Conservation (phyloP, 1,284 basidiomycete species). For the Puccinia triticina region DNA sequence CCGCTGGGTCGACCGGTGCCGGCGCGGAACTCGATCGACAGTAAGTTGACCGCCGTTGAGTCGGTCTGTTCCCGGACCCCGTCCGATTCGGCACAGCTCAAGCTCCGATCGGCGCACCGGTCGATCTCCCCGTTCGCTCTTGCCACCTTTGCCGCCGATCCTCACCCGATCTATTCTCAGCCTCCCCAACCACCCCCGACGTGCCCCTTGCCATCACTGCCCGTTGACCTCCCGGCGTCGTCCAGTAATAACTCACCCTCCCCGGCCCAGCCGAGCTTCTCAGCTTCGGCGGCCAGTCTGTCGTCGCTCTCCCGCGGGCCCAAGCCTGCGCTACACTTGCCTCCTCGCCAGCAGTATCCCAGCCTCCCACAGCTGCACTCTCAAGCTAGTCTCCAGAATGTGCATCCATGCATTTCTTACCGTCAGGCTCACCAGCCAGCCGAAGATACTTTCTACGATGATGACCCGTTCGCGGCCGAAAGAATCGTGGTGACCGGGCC, state of each 20-base stretch:
- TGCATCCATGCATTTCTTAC: constrained; percentile 34
- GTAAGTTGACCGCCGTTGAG: constrained; percentile 28
- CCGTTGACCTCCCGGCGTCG: not conserved
- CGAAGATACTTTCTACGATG: constrained; percentile 16
- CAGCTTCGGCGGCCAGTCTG: too few relatives aligned
- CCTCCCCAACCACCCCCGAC: constrained; percentile 27
- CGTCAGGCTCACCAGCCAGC: not conserved
- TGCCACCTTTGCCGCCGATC: not conserved
- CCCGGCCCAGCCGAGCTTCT: not conserved
- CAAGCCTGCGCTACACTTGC: not conserved
- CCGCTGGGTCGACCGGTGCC: not conserved
- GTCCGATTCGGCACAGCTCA: not conserved
- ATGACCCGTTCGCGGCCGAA: constrained; percentile 38
- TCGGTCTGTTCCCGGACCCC: not conserved
- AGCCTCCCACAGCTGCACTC: not conserved
- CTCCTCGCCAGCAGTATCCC: not conserved
- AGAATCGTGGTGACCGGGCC: constrained; percentile 19
- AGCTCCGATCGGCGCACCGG: not conserved
- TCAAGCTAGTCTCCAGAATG: not conserved
- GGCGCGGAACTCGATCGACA: constrained; percentile 9
- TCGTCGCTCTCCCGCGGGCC: not conserved
- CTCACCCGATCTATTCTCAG: constrained; percentile 6
- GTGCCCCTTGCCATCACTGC: constrained; percentile 12
- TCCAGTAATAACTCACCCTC: not conserved
- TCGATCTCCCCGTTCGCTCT: not conserved